Conservation (phyloP, 78 protist genomes). For the Bodo saltans region DNA sequence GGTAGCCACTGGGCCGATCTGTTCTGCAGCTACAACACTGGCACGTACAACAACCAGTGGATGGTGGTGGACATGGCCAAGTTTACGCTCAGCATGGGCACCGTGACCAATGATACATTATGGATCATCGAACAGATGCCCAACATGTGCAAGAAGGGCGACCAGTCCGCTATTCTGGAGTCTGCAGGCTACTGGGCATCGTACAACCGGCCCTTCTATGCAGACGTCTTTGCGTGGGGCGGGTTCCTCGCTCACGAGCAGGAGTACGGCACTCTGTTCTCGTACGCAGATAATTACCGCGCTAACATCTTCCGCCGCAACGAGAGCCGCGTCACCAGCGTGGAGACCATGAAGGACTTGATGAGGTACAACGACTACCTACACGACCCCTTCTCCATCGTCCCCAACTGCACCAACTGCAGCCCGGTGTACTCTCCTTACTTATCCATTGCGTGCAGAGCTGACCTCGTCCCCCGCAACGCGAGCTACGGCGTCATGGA, state of each 20-base stretch:
- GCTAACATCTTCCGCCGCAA: constrained; percentile 43
- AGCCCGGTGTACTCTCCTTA: constrained; percentile 51
- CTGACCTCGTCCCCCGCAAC: constrained; percentile 46
- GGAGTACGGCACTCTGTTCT: constrained; percentile 1
- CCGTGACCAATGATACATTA: constrained; percentile 43
- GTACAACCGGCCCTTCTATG: constrained; percentile 78
- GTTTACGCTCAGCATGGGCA: background rate
- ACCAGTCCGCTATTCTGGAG: constrained; percentile 38
- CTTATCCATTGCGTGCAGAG: constrained; percentile 55
- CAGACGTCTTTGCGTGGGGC: constrained; percentile 48
- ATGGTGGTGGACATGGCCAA: constrained; percentile 42
- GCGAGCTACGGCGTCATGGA: too few relatives aligned
- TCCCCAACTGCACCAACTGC: background rate
- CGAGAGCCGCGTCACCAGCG: constrained; percentile 11
- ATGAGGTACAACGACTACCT: constrained; percentile 69
- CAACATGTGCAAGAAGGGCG: constrained; percentile 43
- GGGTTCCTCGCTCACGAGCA: constrained; percentile 38
- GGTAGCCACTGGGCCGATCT: background rate
- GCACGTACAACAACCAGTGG: constrained; percentile 83
- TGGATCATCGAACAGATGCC: constrained; percentile 78
- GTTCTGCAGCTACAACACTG: constrained; percentile 45
- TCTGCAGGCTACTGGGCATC: constrained; percentile 64
- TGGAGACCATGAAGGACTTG: constrained; percentile 46
- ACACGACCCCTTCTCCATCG: constrained; percentile 54
- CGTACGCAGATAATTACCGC: constrained; percentile 53